Evolutionary conservation across 805 yeast genomes (phyloP).

Genomic region (Debaryomyces castellii): DNA sequence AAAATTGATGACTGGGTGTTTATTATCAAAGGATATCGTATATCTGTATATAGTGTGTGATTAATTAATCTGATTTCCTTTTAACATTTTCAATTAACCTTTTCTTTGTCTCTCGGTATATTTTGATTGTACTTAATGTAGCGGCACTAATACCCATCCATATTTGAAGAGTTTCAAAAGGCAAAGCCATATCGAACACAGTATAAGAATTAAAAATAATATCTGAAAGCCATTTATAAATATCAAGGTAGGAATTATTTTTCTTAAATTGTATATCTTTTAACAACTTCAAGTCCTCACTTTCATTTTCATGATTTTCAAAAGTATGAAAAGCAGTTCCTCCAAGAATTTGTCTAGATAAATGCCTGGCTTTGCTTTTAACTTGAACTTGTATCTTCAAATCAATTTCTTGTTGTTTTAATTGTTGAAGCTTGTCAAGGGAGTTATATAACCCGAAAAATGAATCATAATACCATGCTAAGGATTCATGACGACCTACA

Average conservation of each 20-base stretch:
- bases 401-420: constrained; percentile 50
- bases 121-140: constrained; percentile 33
- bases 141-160: constrained; percentile 48
- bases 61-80: not conserved
- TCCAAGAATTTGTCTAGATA: constrained; percentile 41
- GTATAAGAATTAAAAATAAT: constrained; percentile 42
- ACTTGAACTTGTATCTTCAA: constrained; percentile 61
- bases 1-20: not conserved
- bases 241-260: constrained; percentile 36
- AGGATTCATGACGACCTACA: constrained; percentile 57
- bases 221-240: constrained; percentile 39
- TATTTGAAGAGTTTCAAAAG: constrained; percentile 41
- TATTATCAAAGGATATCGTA: constrained; percentile 1
- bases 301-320: constrained; percentile 4
- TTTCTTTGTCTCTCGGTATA: constrained; percentile 39
- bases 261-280: constrained; percentile 36
- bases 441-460: constrained; percentile 55
- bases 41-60: not conserved
- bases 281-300: constrained; percentile 11
- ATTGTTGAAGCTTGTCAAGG: constrained; percentile 39
- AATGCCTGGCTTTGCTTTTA: constrained; percentile 48
- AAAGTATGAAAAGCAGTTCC: constrained; percentile 11
- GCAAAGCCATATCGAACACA: constrained; percentile 34
- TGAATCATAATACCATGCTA: constrained; percentile 70
- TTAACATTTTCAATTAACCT: constrained; percentile 14